Base-by-base conservation (phyloP, 805 yeast species). In the Nakazawaea anatomiae region DNA sequence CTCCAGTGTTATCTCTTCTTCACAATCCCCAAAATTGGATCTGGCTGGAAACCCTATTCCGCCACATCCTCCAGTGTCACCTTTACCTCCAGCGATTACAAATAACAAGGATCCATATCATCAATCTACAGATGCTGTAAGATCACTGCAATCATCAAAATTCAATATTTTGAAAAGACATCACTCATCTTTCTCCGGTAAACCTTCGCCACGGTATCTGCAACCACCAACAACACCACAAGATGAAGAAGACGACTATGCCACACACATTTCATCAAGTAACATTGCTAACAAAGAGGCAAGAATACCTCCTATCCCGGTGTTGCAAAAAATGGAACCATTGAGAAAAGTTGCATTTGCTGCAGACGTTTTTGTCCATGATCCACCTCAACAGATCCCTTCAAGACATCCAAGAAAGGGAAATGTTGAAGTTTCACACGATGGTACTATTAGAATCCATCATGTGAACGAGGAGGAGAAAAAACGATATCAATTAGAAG, bases 371-470 rank as follows among this genome's bases (percentile, higher is more conserved):
- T 77, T 89, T 54, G 75, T 74, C 0, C 74, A 73, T 54, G 97
- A 91, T 65, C 97, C 97, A 2, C 96, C 96, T 1, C 97, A 91
- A 61, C 96, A 90, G 63, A 87, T 91, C 54, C 97, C 97, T 2
- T 86, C 96, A 1, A 71, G 96, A 60, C 77, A 75, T 53, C 97
- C 97, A 6, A 74, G 84, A 56, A 75, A 77, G 58, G 97, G 97
- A 6, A 85, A 89, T 60, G 90, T 85, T 27, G 73, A 70, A 47
- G 55, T 68, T 35, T 57, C 60, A 29, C 29, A 58, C 2, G 65
- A 68, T 51, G 72, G 72, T 28, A 67, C 62, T 41, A 54, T 70
- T 18, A 58, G 67, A 31, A 62, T 68, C 29, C 69, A 67, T 51
- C 67, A 64, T 42, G 41, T 64, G 11, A 60, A 59, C 34, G 68